Conservation (phyloP, 805 yeast species). For the Kazachstania psychrophila region DNA sequence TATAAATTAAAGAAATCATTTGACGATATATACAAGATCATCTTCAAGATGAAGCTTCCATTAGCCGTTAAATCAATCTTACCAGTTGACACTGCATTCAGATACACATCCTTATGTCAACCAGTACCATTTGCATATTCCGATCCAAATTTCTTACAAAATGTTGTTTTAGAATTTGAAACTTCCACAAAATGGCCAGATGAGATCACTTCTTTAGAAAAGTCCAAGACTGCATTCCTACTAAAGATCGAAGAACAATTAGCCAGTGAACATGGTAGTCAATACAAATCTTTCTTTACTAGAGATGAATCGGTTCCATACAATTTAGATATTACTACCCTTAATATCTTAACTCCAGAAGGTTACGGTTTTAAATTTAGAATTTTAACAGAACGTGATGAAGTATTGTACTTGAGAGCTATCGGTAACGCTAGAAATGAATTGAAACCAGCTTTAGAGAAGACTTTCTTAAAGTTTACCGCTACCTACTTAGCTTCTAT, state of each 20-base stretch:
- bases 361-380: slow-evolving; percentile 81
- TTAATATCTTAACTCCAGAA: slow-evolving; percentile 71
- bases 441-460: slow-evolving; percentile 47
- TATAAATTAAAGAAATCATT: slow-evolving; percentile 42
- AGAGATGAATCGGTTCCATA: slow-evolving; percentile 62
- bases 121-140: slow-evolving; percentile 78
- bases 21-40: slow-evolving; percentile 46
- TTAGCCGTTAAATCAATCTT: slow-evolving; percentile 58
- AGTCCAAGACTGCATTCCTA: slow-evolving; percentile 83
- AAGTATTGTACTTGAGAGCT: slow-evolving; percentile 60
- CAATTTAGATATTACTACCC: slow-evolving; percentile 45
- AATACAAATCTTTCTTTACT: slow-evolving; percentile 50
- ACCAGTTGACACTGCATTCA: slow-evolving; percentile 65
- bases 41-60: slow-evolving; percentile 53
- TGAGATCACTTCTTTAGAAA: slow-evolving; percentile 74
- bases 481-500: slow-evolving; percentile 55
- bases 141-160: slow-evolving; percentile 71
- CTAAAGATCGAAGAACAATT: slow-evolving; percentile 51
- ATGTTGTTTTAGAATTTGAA: slow-evolving; percentile 78
- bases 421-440: slow-evolving; percentile 57
- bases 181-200: slow-evolving; percentile 93
- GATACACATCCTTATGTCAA: slow-evolving; percentile 65
- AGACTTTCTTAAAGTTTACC: slow-evolving; percentile 53
- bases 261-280: slow-evolving; percentile 38
- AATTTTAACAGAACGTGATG: slow-evolving; percentile 78